Conservation (phyloP, 2,329 filamentous ascomycete genomes). For the Scorias spongiosa region DNA sequence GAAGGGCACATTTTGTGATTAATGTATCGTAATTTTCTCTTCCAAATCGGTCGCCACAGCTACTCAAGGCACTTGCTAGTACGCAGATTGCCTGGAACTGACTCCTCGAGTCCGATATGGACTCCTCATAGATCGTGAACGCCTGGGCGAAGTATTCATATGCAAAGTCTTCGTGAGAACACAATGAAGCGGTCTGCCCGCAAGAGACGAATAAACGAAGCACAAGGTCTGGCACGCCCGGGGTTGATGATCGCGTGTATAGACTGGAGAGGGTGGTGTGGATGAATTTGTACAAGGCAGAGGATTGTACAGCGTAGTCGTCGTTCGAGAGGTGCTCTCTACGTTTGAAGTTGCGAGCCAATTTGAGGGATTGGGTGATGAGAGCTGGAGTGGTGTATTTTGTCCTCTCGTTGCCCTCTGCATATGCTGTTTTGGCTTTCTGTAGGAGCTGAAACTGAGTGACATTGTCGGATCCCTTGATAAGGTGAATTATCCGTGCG, state of each 20-base stretch:
- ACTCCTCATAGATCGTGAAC: conserved; percentile 95
- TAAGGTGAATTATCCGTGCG: conserved; percentile 76
- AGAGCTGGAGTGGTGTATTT: conserved; percentile 90
- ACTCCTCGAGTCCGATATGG: conserved; percentile 84
- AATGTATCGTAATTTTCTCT: conserved; percentile 98
- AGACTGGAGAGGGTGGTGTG: conserved; percentile 75
- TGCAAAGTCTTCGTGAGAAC: conserved; percentile 82
- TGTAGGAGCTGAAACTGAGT: conserved; percentile 84
- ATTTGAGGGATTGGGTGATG: conserved; percentile 76
- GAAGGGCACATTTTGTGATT: conserved; percentile 92
- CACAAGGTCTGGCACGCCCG: conserved; percentile 71
- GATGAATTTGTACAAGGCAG: conserved; percentile 87
- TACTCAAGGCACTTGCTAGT: conserved; percentile 76
- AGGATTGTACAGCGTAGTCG: conserved; percentile 58
- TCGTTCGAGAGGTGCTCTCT: conserved; percentile 75
- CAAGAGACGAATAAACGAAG: conserved; percentile 82
- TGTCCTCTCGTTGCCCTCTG: conserved; percentile 86
- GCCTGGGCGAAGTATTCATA: conserved; percentile 98
- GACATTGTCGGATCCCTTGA: conserved; percentile 73
- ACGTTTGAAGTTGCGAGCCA: conserved; percentile 75
- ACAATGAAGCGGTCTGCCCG: conserved; percentile 83
- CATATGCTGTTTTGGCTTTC: conserved; percentile 70
- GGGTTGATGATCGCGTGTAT: conserved; percentile 59
- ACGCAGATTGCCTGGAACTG: conserved; percentile 97
- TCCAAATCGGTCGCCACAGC: conserved; percentile 66